Evolutionary conservation across 1,284 basidiomycete genomes (phyloP), one percentile per base, ranked within the genome.

Genomic region (Rhodotorula sp.): DNA sequence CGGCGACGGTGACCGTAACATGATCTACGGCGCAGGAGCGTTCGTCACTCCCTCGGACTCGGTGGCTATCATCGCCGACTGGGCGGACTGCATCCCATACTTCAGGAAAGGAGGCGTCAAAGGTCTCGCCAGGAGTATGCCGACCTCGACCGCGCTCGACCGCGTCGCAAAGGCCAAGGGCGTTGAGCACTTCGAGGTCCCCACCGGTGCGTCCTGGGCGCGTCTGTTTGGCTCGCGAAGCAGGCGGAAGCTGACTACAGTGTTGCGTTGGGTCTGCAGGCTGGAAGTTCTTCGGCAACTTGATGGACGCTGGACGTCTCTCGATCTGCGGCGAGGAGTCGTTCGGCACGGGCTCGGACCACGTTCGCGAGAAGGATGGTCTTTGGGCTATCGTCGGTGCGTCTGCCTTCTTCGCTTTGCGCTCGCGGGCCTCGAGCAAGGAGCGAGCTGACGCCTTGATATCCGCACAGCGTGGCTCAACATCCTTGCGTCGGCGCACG

Each of bases 211-310:
- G 85, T 64, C 36, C 9, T 8, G 29, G 2, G 19, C 8, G 4
- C 9, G 39, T 44, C 11, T 15, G 39, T 44, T 44, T 13, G 3
- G 13, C 39, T 44, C 11, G 36, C 36, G 36, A 17, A 44, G 39
- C 13, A 8, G 39, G 54, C 36, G 13, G 15, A 9, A 20, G 48
- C 64, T 48, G 20, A 11, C 39, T 2, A 11, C 30, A 32, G 22
- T 51, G 27, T 24, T 15, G 39, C 30, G 22, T 48, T 29, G 13
- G 13, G 6, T 8, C 55, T 32, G 19, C 76, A 93, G 92, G 95
- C 66, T 97, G 93, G 95, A 99, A 99, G 83, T 99, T 99, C 87
- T 99, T 99, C 79, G 96, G 95, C 64, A 99, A 99, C 84, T 85
- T 99, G 74, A 99, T 99, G 95, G 95, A 99, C 81, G 95, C 96